These are phyloP conservation scores for Trichoderma atrobrunneum DNA, from an alignment of 2,329 filamentous ascomycete genomes.

Conservation along the genomic window DNA sequence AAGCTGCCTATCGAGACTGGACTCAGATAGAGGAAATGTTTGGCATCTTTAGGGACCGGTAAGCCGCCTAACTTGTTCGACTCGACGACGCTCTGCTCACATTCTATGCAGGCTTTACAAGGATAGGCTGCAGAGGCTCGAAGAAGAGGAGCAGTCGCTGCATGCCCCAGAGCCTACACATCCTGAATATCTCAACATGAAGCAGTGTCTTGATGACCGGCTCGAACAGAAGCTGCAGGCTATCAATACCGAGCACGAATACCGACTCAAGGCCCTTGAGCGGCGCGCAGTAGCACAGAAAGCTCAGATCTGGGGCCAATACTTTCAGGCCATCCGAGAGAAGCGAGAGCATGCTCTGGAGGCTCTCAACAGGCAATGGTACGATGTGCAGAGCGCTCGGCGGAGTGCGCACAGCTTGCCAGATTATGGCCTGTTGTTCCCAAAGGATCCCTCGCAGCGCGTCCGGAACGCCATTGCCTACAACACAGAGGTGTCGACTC, in stretches of 20 bases:
- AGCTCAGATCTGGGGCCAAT: slow-evolving; percentile 84
- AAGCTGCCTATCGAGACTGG: slow-evolving; percentile 75
- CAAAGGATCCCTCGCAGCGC: slow-evolving; percentile 71
- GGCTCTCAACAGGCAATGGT: slow-evolving; percentile 82
- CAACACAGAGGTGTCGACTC: slow-evolving; percentile 88
- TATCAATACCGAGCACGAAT: slow-evolving; percentile 69
- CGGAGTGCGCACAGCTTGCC: slow-evolving; percentile 76
- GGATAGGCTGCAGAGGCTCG: slow-evolving; percentile 79
- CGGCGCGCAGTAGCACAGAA: slow-evolving; percentile 76
- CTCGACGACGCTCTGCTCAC: slow-evolving; percentile 26
- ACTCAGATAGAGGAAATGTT: slow-evolving; percentile 85
- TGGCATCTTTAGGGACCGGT: slow-evolving; percentile 77
- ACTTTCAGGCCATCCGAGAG: slow-evolving; percentile 81
- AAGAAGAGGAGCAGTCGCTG: slow-evolving; percentile 64
- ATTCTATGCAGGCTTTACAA: slow-evolving; percentile 67
- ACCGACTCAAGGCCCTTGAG: slow-evolving; percentile 70
- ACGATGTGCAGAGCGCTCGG: slow-evolving; percentile 86
- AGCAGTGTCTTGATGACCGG: slow-evolving; percentile 79
- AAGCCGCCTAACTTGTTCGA: slow-evolving; percentile 27
- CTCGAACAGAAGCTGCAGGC: slow-evolving; percentile 75
- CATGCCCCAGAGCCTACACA: slow-evolving; percentile 66
- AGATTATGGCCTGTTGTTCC: slow-evolving; percentile 79
- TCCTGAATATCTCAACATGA: slow-evolving; percentile 86
- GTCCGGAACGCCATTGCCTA: slow-evolving; percentile 85
- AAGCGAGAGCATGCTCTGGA: slow-evolving; percentile 77